A percentile compares a stretch with the other conserved stretches of the same genome.
phyloP scores from a whole-genome alignment of 2,329 filamentous ascomycete species.

The Myriosclerotinia duriaeana region DNA sequence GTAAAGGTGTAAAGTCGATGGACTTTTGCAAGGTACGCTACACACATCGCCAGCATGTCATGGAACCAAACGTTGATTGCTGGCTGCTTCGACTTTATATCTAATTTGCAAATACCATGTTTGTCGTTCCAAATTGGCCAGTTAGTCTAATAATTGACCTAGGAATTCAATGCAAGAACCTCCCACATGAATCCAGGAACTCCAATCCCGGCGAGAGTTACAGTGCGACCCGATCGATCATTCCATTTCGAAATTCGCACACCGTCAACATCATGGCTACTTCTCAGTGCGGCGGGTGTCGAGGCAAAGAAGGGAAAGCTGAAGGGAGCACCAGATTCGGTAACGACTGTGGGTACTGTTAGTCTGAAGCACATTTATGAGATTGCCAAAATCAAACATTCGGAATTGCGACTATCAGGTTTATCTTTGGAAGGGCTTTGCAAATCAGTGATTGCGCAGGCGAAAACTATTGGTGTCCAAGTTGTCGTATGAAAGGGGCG shows the following conservation, averaged over 20 bases:
- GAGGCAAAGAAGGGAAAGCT: slow-evolving; percentile 71
- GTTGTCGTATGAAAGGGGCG: slow-evolving; percentile 56
- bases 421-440: slow-evolving; percentile 69
- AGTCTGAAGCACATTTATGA: slow-evolving; percentile 96
- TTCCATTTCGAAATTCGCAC: slow-evolving; percentile 94
- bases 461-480: slow-evolving; percentile 71
- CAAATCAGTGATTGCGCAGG: slow-evolving; percentile 71
- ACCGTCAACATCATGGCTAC: slow-evolving; percentile 86
- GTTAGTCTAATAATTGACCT: slow-evolving; percentile 24
- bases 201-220: slow-evolving; percentile 86
- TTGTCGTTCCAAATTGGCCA: background rate
- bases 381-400: slow-evolving; percentile 94
- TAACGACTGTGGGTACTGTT: slow-evolving; percentile 75
- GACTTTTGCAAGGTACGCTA: slow-evolving; percentile 95
- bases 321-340: slow-evolving; percentile 64
- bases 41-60: slow-evolving; percentile 24
- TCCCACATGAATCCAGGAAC: slow-evolving; percentile 79
- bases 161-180: slow-evolving; percentile 98
- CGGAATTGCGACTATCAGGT: slow-evolving; percentile 71
- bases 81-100: background rate
- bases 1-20: slow-evolving; percentile 98
- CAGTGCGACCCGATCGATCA: slow-evolving; percentile 85
- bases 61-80: background rate
- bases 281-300: slow-evolving; percentile 80
- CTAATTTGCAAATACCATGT: background rate